Conservation (phyloP, 1,284 basidiomycete species). For the Takashimella koratensis region DNA sequence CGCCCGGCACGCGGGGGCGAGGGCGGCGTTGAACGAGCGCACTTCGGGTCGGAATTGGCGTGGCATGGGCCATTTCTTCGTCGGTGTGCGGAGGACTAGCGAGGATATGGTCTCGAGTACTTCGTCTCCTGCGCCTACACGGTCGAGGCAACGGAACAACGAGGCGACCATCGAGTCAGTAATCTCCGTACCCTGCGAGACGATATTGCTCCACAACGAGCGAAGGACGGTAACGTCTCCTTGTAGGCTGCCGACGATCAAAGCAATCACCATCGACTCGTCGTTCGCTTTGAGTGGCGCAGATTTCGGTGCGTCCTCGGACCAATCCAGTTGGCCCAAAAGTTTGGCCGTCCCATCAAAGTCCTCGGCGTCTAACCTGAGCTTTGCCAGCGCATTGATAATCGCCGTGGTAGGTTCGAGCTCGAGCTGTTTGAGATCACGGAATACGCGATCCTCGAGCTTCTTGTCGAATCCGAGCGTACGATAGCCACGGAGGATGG, state of each 20-base stretch:
- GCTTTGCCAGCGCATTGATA: slow-evolving; percentile 30
- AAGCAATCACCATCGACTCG: neutral
- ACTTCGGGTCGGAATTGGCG: slow-evolving; percentile 10
- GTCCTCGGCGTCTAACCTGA: slow-evolving; percentile 29
- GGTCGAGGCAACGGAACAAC: slow-evolving; percentile 12
- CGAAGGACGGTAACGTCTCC: neutral
- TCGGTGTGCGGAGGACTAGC: neutral
- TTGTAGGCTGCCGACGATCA: slow-evolving; percentile 4
- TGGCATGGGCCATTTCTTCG: slow-evolving; percentile 10
- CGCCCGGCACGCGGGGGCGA: slow-evolving; percentile 2
- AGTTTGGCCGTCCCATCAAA: slow-evolving; percentile 18
- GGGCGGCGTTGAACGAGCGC: slow-evolving; percentile 20
- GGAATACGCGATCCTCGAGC: slow-evolving; percentile 29
- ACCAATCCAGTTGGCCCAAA: slow-evolving; percentile 18
- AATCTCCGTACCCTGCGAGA: neutral
- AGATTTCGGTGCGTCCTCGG: neutral
- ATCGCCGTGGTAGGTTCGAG: slow-evolving; percentile 17
- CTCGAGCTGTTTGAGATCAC: slow-evolving; percentile 18
- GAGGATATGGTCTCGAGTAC: slow-evolving; percentile 4
- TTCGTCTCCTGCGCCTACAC: slow-evolving; percentile 7
- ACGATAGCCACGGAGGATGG: slow-evolving; percentile 34
- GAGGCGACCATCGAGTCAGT: slow-evolving; percentile 10
- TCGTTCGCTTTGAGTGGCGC: neutral
- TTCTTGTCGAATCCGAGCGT: slow-evolving; percentile 25
- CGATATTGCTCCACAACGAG: slow-evolving; percentile 2